These are phyloP conservation scores for Mycosarcoma maydis DNA, from an alignment of 1,284 basidiomycete genomes.

Conservation along the genomic window DNA sequence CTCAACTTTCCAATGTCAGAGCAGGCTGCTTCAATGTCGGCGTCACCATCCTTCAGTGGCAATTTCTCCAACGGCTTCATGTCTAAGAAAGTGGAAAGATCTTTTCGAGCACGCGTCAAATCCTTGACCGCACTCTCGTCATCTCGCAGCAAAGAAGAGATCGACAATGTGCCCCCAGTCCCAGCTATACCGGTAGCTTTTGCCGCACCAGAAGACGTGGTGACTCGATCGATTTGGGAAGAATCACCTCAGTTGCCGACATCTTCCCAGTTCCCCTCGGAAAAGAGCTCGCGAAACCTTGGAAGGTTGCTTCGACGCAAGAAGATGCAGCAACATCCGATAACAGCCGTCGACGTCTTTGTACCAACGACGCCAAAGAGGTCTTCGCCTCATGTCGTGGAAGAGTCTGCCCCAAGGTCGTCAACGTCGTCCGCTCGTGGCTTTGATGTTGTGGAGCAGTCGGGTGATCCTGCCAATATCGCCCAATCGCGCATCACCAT, in stretches of 20 bases:
- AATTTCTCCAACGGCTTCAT: neutral
- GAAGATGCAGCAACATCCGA: slow-evolving; percentile 14
- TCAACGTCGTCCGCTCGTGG: slow-evolving; percentile 35
- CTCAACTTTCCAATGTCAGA: neutral
- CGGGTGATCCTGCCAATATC: neutral
- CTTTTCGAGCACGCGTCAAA: slow-evolving; percentile 26
- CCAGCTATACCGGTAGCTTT: slow-evolving; percentile 21
- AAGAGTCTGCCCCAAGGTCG: slow-evolving; percentile 24
- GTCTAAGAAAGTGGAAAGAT: slow-evolving; percentile 15
- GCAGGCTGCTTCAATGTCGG: neutral
- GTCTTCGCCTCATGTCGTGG: slow-evolving; percentile 14
- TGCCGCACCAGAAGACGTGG: slow-evolving; percentile 4
- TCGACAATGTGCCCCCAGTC: slow-evolving; percentile 9
- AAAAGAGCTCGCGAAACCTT: slow-evolving; percentile 16
- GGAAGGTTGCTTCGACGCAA: slow-evolving; percentile 26
- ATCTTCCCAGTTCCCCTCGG: slow-evolving; percentile 19
- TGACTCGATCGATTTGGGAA: slow-evolving; percentile 26
- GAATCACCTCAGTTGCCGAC: slow-evolving; percentile 14
- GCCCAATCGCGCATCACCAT: slow-evolving; percentile 30
- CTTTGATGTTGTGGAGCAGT: slow-evolving; percentile 8
- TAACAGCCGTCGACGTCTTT: slow-evolving; percentile 12
- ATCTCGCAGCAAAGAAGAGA: slow-evolving; percentile 17
- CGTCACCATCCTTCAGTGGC: slow-evolving; percentile 5
- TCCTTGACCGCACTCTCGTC: slow-evolving; percentile 31
- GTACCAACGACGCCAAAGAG: slow-evolving; percentile 18